These are phyloP conservation scores for Barbatosphaeria neglecta DNA, from an alignment of 495 filamentous ascomycete species.

Conservation along the genomic window DNA sequence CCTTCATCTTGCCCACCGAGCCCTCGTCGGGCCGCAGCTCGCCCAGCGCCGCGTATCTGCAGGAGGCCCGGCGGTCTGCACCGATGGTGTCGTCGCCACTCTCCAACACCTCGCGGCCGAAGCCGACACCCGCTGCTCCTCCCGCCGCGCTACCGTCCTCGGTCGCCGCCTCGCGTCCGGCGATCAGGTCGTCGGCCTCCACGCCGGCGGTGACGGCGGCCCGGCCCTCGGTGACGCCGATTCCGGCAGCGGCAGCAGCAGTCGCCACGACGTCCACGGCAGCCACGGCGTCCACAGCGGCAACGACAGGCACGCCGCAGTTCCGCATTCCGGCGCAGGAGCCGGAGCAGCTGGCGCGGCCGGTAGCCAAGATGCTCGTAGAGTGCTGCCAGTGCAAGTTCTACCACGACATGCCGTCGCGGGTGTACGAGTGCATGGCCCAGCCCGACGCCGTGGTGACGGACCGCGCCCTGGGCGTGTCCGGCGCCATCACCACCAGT, in stretches of 20 bases:
- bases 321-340: neutral
- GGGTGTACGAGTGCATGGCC: conserved; percentile 63
- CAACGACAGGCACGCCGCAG: conserved; percentile 5
- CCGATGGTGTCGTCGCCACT: conserved; percentile 9
- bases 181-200: neutral
- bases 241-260: no score
- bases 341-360: conserved; percentile 23
- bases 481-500: conserved; percentile 42
- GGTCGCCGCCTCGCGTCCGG: neutral
- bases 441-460: conserved; percentile 45
- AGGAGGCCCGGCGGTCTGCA: conserved; percentile 20
- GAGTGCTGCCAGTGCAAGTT: conserved; percentile 73
- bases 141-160: neutral
- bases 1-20: neutral
- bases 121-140: neutral
- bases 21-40: conserved; percentile 5
- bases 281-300: neutral
- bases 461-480: conserved; percentile 33
- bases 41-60: conserved; percentile 19
- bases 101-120: neutral
- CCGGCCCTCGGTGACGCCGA: no score
- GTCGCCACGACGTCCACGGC: no score
- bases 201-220: neutral
- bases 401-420: conserved; percentile 70
- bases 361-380: conserved; percentile 64